A percentile compares a stretch with the other conserved stretches of the same genome.
Conservation (phyloP, 768 basidiomycete genomes). For the Imleria badia region DNA sequence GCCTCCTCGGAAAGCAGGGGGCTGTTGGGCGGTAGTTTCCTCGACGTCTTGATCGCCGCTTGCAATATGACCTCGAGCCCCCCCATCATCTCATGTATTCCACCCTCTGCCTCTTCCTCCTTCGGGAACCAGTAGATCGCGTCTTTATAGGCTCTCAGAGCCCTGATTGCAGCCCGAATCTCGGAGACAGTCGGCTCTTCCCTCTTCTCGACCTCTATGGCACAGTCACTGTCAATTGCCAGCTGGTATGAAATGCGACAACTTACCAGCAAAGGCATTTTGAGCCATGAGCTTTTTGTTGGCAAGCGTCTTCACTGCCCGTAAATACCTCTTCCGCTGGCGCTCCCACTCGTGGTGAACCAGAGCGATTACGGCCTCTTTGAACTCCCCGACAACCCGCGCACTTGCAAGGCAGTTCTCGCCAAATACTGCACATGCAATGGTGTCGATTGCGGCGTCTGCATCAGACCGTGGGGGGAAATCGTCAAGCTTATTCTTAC, state of each 20-base stretch:
- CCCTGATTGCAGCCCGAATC: not conserved
- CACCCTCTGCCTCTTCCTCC: slow-evolving; percentile 3
- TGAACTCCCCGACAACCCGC: slow-evolving; percentile 1
- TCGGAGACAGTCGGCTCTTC: not conserved
- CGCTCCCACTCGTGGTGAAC: slow-evolving; percentile 6
- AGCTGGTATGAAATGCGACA: not conserved
- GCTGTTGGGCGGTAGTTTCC: not conserved
- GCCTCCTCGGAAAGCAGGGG: not conserved
- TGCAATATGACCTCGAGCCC: not conserved
- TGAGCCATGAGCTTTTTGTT: not conserved
- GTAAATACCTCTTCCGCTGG: not conserved
- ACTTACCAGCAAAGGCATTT: not conserved
- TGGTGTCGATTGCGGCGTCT: not conserved
- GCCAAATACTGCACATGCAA: slow-evolving; percentile 4
- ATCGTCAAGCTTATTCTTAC: not conserved
- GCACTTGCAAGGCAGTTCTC: slow-evolving; percentile 6
- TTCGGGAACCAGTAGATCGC: slow-evolving; percentile 6
- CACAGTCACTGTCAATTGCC: not conserved
- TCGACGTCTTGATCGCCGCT: not conserved
- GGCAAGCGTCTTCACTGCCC: not conserved
- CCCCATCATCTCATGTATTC: slow-evolving; percentile 6
- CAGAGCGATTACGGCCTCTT: not conserved
- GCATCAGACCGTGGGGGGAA: not conserved
- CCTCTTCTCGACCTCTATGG: slow-evolving; percentile 1
- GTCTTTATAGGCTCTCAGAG: not conserved